Conservation (phyloP, 352 stramenopile genomes). For the Thraustochytrium sp. region DNA sequence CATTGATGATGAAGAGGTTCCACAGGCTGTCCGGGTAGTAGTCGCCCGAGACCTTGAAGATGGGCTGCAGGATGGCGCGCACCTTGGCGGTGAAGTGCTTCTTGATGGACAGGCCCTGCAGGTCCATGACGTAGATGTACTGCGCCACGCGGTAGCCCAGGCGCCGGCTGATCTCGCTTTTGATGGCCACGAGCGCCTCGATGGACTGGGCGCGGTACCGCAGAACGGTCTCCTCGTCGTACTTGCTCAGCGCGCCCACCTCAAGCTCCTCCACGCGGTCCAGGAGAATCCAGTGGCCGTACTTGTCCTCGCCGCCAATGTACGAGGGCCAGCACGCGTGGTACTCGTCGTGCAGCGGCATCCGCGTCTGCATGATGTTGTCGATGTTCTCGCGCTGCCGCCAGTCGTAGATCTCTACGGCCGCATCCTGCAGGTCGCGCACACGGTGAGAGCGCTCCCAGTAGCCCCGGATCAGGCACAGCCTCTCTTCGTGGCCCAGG, state of each 20-base stretch:
- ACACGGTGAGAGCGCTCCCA: slow-evolving; percentile 22
- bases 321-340: slow-evolving; percentile 21
- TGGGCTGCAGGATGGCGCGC: slow-evolving; percentile 27
- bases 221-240: slow-evolving; percentile 30
- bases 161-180: slow-evolving; percentile 18
- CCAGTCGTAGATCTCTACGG: slow-evolving; percentile 37
- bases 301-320: slow-evolving; percentile 37
- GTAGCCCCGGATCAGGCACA: slow-evolving; percentile 18
- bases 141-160: slow-evolving; percentile 20
- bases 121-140: slow-evolving; percentile 40
- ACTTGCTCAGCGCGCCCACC: slow-evolving; percentile 16
- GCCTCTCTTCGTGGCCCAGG: neutral
- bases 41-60: slow-evolving; percentile 38
- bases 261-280: slow-evolving; percentile 34
- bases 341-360: slow-evolving; percentile 38
- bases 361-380: neutral
- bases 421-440: neutral
- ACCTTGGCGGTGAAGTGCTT: slow-evolving; percentile 43
- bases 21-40: slow-evolving; percentile 41
- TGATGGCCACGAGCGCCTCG: slow-evolving; percentile 30
- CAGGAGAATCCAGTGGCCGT: slow-evolving; percentile 40
- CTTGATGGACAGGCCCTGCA: slow-evolving; percentile 34
- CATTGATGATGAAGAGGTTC: slow-evolving; percentile 40
- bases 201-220: slow-evolving; percentile 38
- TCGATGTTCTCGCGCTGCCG: neutral